These are phyloP conservation scores for Dictyophora rubrovolvata DNA, from an alignment of 768 basidiomycete genomes.

Conservation along the genomic window DNA sequence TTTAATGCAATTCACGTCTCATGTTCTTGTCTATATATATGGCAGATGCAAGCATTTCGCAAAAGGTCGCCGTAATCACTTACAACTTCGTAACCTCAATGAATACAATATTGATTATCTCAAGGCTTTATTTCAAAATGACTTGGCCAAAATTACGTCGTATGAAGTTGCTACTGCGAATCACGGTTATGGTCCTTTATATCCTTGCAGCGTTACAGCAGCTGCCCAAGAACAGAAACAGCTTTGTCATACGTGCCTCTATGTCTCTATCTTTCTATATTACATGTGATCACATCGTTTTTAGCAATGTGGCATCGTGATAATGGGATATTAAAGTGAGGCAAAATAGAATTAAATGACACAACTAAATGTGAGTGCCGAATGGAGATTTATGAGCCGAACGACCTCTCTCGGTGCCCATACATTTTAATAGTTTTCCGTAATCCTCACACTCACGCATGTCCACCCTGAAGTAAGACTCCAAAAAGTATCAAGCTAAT, in stretches of 20 bases:
- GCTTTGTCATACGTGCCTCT: constrained; percentile 12
- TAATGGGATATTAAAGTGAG: constrained; percentile 12
- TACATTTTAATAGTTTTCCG: constrained; percentile 10
- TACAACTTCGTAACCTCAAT: constrained; percentile 17
- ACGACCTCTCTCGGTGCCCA: constrained; percentile 9
- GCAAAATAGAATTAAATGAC: not conserved
- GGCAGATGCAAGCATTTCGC: constrained; percentile 9
- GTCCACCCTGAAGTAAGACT: constrained; percentile 4
- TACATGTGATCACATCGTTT: not conserved
- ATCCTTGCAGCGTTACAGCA: constrained; percentile 13
- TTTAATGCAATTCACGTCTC: not conserved
- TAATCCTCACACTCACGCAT: constrained; percentile 7
- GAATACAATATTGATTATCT: constrained; percentile 18
- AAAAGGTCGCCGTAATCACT: constrained; percentile 9
- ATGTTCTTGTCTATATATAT: too few relatives aligned
- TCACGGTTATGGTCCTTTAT: constrained; percentile 16
- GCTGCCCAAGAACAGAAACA: constrained; percentile 13
- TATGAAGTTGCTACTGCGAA: constrained; percentile 6
- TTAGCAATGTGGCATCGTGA: constrained; percentile 16
- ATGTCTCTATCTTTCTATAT: not conserved
- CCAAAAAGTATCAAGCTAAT: constrained; percentile 8
- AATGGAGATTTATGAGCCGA: constrained; percentile 8
- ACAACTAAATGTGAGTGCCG: not conserved
- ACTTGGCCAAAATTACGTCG: not conserved
- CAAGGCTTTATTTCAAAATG: constrained; percentile 13